Evolutionary conservation across 208 protist species (phyloP).

Genomic region (Strigomonas culicis): DNA sequence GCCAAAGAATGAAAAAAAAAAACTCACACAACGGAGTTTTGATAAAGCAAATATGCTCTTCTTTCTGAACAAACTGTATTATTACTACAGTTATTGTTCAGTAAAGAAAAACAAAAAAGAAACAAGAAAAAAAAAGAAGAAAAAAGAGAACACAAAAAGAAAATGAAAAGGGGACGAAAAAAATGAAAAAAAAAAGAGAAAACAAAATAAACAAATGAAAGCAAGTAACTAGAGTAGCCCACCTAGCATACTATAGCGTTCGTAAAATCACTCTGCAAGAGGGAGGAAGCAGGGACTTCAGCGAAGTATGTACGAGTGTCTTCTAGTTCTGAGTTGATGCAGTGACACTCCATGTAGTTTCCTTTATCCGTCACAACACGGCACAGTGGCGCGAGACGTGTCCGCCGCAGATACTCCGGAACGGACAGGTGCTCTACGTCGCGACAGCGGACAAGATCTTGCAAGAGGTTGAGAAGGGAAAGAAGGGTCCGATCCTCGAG

Average conservation of each 20-base stretch:
- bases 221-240: neutral
- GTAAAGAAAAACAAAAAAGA: conserved; percentile 11
- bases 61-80: neutral
- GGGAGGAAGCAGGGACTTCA: neutral
- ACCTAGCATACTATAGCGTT: neutral
- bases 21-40: no score
- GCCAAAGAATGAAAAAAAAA: no score
- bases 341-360: conserved; percentile 64
- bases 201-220: conserved; percentile 13
- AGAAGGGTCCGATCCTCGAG: conserved; percentile 79
- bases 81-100: conserved; percentile 1
- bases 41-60: no score
- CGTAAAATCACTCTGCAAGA: neutral
- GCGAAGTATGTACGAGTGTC: neutral
- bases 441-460: conserved; percentile 59
- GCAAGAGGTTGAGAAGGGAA: conserved; percentile 52
- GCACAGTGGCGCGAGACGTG: conserved; percentile 26
- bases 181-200: conserved; percentile 18
- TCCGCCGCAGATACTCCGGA: conserved; percentile 69
- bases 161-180: conserved; percentile 7
- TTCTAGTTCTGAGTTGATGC: conserved; percentile 32
- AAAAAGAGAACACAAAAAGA: neutral
- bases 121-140: conserved; percentile 18
- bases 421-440: conserved; percentile 40
- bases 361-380: conserved; percentile 68